These are phyloP conservation scores for Debaryomyces castellii DNA, from an alignment of 805 yeast species.

Conservation along the genomic window DNA sequence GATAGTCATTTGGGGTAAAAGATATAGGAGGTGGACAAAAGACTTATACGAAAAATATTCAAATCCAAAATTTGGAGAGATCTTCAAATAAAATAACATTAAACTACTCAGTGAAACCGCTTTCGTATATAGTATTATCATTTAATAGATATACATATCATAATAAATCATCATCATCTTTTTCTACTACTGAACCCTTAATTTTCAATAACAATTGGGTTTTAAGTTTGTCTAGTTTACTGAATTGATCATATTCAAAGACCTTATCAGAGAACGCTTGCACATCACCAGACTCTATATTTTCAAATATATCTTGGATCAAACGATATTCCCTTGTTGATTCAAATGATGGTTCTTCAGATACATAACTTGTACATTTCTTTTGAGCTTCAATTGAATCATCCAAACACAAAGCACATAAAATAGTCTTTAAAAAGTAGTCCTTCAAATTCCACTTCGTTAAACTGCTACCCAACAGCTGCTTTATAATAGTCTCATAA, in stretches of 20 bases:
- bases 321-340: constrained; percentile 75
- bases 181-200: constrained; percentile 68
- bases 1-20: constrained; percentile 24
- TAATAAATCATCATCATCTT: constrained; percentile 64
- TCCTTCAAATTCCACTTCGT: constrained; percentile 93
- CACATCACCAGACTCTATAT: constrained; percentile 78
- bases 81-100: neutral
- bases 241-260: constrained; percentile 81
- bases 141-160: constrained; percentile 7
- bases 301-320: constrained; percentile 62
- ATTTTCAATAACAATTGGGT: constrained; percentile 79
- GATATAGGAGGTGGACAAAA: constrained; percentile 12
- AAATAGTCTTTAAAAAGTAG: constrained; percentile 77
- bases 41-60: neutral
- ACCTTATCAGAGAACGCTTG: constrained; percentile 73
- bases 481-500: constrained; percentile 77
- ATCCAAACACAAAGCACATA: constrained; percentile 80
- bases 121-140: neutral
- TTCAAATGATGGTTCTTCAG: constrained; percentile 75
- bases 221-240: constrained; percentile 88
- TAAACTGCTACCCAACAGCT: constrained; percentile 68
- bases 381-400: constrained; percentile 86
- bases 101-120: neutral
- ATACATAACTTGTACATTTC: constrained; percentile 58
- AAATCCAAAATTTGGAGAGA: neutral